Conservation (phyloP, 1,284 basidiomycete genomes). For the Rhodotorula sp. region DNA sequence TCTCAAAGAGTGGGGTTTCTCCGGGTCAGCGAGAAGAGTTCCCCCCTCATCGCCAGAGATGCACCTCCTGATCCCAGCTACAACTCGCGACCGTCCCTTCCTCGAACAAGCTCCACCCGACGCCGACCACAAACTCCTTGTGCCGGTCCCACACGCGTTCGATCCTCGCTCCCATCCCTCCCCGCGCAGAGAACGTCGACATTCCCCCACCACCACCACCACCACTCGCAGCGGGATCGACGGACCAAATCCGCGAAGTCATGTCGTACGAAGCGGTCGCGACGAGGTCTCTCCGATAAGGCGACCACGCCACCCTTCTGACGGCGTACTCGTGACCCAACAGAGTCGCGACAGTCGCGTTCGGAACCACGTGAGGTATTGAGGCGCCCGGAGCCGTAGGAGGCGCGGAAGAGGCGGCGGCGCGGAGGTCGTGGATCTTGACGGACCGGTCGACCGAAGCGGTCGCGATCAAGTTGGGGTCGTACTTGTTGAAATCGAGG, state of each 20-base stretch:
- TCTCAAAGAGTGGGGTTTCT: background rate
- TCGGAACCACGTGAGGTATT: slow-evolving; percentile 18
- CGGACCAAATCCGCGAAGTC: slow-evolving; percentile 76
- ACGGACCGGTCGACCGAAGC: slow-evolving; percentile 75
- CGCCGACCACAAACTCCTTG: slow-evolving; percentile 91
- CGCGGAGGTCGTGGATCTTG: slow-evolving; percentile 82
- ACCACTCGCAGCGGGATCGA: slow-evolving; percentile 55
- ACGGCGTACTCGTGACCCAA: slow-evolving; percentile 55
- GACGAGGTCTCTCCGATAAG: slow-evolving; percentile 65
- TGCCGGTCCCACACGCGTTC: slow-evolving; percentile 76
- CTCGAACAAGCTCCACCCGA: slow-evolving; percentile 78
- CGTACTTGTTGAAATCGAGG: slow-evolving; percentile 91
- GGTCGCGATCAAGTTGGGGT: slow-evolving; percentile 71
- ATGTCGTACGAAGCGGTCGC: slow-evolving; percentile 92
- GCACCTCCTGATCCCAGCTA: slow-evolving; percentile 82
- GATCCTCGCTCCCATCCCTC: slow-evolving; percentile 48
- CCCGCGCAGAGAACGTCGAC: slow-evolving; percentile 54
- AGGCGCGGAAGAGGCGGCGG: slow-evolving; percentile 50
- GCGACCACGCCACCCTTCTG: slow-evolving; percentile 51
- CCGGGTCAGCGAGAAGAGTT: background rate
- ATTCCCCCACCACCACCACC: slow-evolving; percentile 54
- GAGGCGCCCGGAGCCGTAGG: background rate
- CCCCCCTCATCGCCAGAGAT: slow-evolving; percentile 57
- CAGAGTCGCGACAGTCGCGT: slow-evolving; percentile 44
- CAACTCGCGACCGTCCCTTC: slow-evolving; percentile 80